Percentiles rank a stretch among this genome's conserved stretches.
phyloP scores from a whole-genome alignment of 768 basidiomycete species.

The Mrakia frigida region DNA sequence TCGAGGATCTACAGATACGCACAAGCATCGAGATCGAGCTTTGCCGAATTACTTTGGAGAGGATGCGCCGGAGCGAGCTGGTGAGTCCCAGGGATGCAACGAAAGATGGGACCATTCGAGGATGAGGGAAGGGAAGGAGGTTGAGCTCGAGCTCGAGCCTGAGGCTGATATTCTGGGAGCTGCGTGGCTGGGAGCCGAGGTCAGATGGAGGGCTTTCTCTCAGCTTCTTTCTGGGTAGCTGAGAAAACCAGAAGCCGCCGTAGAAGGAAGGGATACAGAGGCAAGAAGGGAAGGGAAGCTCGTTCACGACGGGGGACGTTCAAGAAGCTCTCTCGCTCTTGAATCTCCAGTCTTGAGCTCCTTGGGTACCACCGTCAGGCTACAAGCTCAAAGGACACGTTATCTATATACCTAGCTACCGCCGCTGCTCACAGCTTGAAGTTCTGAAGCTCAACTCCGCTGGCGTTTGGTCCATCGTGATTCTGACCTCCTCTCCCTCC shows the following conservation, averaged over 20 bases:
- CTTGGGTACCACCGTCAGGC: too few species aligned
- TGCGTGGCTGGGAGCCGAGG: background rate
- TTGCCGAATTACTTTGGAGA: slow-evolving; percentile 16
- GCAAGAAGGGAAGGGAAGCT: too few species aligned
- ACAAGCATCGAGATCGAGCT: background rate
- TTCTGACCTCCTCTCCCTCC: background rate
- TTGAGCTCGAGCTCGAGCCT: background rate
- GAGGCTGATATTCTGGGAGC: background rate
- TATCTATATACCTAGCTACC: too few species aligned
- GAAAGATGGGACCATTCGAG: background rate
- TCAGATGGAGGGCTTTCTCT: too few species aligned
- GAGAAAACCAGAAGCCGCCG: too few species aligned
- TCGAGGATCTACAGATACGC: slow-evolving; percentile 15
- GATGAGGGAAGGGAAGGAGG: background rate
- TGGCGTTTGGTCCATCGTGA: background rate
- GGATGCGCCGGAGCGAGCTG: slow-evolving; percentile 19
- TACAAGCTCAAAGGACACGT: too few species aligned
- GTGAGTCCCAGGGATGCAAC: slow-evolving; percentile 1
- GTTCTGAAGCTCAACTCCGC: background rate
- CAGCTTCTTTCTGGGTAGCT: too few species aligned
- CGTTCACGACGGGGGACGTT: too few species aligned
- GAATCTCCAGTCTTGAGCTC: too few species aligned
- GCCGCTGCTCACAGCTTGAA: background rate
- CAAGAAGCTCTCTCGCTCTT: too few species aligned
- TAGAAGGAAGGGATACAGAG: too few species aligned